Base-by-base conservation (phyloP, 2,329 filamentous ascomycete genomes). In the Ramichloridium luteum region DNA sequence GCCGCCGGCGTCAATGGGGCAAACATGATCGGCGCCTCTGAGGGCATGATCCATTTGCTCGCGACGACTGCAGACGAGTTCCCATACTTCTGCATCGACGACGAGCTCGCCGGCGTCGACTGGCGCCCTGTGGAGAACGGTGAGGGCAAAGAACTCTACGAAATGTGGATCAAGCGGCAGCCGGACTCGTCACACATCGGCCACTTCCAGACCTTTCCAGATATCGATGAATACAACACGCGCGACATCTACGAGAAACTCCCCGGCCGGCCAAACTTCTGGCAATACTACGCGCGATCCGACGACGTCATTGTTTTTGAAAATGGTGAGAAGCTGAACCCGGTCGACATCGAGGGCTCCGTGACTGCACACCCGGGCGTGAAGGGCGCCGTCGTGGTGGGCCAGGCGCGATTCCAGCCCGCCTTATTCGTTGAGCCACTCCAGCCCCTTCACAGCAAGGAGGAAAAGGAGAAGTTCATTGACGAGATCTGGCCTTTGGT, bases 101-200 rank as follows among this genome's bases (percentile, higher is more conserved):
- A 27, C n/a, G 8, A 35, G 3, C 11, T 13, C 2, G 36, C 17
- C 12, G 40, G 38, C 10, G 28, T 35, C 5, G 28, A 34, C 14
- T 41, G 40, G 42, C 27, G 36, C 8, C 8, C 8, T 8, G 20
- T 23, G 15, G 32, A 27, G 4, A 32, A 31, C 20, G 20, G 8
- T n/a, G 20, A 23, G 5, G 25, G 16, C 8, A 46, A 49, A 16
- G 41, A 43, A 22, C 39, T 52, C 1, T 55, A 53, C 28, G 58
- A 62, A 37, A 49, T 57, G 25, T 54, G 52, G 34, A 44, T 61
- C 10, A 40, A 50, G 33, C 53, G 56, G 8, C 46, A 55, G 5
- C 12, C 13, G 5, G 16, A 14, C 8, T 20, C 10, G 20, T n/a
- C 8, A 10, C 6, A 31, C 6, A 13, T 28, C 3, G 8, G 11